A percentile compares a stretch with the other conserved stretches of the same genome.
Conservation (phyloP, 106 monocot genomes). For the Cymbidium sinense region DNA sequence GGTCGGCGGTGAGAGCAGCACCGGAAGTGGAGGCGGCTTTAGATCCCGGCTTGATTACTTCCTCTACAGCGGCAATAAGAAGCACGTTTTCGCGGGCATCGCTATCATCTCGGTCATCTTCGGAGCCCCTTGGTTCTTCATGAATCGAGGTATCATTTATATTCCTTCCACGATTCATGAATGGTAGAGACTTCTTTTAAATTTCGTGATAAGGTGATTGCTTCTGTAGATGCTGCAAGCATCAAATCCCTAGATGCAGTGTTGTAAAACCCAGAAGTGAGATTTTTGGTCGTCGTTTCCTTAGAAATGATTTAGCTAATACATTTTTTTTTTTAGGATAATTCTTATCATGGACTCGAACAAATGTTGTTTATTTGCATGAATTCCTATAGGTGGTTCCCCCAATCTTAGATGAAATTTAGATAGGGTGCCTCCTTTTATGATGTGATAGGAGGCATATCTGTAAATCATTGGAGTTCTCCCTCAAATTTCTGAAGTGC, state of each 20-base stretch:
- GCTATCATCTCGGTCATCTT: conserved; percentile 66
- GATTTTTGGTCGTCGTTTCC: too few species aligned
- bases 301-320: neutral
- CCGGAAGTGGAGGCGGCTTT: conserved; percentile 35
- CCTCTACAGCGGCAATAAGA: conserved; percentile 94
- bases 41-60: conserved; percentile 39
- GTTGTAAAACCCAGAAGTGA: neutral
- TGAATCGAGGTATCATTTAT: conserved; percentile 62
- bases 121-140: conserved; percentile 70
- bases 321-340: neutral
- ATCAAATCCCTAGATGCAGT: neutral
- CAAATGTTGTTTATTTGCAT: too few species aligned
- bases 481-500: too few species aligned
- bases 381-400: too few species aligned
- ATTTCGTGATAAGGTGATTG: neutral
- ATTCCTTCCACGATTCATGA: neutral
- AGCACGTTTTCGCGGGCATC: conserved; percentile 88
- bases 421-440: too few species aligned
- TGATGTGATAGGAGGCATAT: too few species aligned
- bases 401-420: too few species aligned
- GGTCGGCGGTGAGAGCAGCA: conserved; percentile 8
- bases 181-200: neutral
- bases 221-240: neutral
- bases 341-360: neutral
- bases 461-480: too few species aligned